Percentiles rank a stretch among this genome's conserved stretches.
These are phyloP conservation scores for Centrapalus pauciflorus DNA, from an alignment of 129 eudicot genomes.

Conservation along the genomic window DNA sequence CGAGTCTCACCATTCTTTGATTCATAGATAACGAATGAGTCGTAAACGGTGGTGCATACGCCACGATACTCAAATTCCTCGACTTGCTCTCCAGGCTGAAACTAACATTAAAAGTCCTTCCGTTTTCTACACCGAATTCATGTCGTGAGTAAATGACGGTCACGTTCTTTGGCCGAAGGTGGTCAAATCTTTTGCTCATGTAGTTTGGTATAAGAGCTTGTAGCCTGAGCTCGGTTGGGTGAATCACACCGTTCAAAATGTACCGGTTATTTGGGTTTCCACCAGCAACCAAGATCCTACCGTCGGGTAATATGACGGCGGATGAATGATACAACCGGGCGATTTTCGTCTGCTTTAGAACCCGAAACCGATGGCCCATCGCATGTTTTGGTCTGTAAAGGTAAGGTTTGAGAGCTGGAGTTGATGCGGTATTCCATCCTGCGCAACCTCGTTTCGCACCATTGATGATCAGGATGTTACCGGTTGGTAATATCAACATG, in stretches of 20 bases:
- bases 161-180: slow-evolving; percentile 41
- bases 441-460: slow-evolving; percentile 59
- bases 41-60: slow-evolving; percentile 58
- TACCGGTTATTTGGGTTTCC: slow-evolving; percentile 56
- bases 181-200: slow-evolving; percentile 29
- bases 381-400: slow-evolving; percentile 43
- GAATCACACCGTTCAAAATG: slow-evolving; percentile 27
- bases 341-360: slow-evolving; percentile 31
- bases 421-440: slow-evolving; percentile 42
- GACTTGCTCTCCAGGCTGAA: slow-evolving; percentile 20
- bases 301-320: slow-evolving; percentile 52
- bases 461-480: slow-evolving; percentile 50
- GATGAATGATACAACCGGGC: slow-evolving; percentile 78
- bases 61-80: slow-evolving; percentile 29
- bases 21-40: slow-evolving; percentile 72
- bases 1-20: slow-evolving; percentile 56
- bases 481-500: slow-evolving; percentile 69
- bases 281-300: slow-evolving; percentile 62
- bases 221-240: slow-evolving; percentile 67
- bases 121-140: slow-evolving; percentile 28
- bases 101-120: slow-evolving; percentile 31
- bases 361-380: slow-evolving; percentile 30
- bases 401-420: slow-evolving; percentile 46
- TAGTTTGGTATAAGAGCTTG: slow-evolving; percentile 54
- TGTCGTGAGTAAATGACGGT: slow-evolving; percentile 13